phyloP scores from a whole-genome alignment of 225 moss, liverwort and hornwort genomes.

The Rhytidiadelphus loreus region DNA sequence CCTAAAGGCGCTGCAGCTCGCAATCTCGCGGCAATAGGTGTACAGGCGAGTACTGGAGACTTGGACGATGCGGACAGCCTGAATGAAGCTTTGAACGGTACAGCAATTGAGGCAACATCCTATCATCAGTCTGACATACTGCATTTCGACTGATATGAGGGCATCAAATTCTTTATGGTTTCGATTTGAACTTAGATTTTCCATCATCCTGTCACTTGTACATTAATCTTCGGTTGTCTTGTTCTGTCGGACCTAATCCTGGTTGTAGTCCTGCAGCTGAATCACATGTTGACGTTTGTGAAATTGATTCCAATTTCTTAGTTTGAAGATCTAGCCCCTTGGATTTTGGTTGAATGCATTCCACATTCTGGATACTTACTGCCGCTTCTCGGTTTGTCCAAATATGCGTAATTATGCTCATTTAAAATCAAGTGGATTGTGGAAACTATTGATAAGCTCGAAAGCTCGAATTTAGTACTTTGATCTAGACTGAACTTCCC shows the following conservation, averaged over 20 bases:
- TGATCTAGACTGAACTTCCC: background rate
- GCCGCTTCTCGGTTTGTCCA: background rate
- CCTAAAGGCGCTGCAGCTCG: constrained; percentile 20
- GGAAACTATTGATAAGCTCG: background rate
- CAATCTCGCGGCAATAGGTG: constrained; percentile 11
- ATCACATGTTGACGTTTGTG: background rate
- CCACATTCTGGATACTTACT: background rate
- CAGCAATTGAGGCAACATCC: background rate
- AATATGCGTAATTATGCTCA: background rate
- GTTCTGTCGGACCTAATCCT: background rate
- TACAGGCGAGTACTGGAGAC: constrained; percentile 25
- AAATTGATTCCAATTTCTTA: background rate
- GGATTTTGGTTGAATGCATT: background rate
- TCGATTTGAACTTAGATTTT: background rate
- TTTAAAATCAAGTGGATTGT: background rate
- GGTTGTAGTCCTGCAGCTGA: background rate
- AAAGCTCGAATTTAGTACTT: background rate
- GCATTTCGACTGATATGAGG: background rate
- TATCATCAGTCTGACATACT: background rate
- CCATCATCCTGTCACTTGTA: background rate
- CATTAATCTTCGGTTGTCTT: background rate
- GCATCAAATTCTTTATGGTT: background rate
- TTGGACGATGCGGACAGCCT: constrained; percentile 27
- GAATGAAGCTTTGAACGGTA: constrained; percentile 14
- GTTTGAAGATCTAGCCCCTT: background rate